phyloP scores from a whole-genome alignment of 2,329 filamentous ascomycete genomes.

The Penicillium sp. region DNA sequence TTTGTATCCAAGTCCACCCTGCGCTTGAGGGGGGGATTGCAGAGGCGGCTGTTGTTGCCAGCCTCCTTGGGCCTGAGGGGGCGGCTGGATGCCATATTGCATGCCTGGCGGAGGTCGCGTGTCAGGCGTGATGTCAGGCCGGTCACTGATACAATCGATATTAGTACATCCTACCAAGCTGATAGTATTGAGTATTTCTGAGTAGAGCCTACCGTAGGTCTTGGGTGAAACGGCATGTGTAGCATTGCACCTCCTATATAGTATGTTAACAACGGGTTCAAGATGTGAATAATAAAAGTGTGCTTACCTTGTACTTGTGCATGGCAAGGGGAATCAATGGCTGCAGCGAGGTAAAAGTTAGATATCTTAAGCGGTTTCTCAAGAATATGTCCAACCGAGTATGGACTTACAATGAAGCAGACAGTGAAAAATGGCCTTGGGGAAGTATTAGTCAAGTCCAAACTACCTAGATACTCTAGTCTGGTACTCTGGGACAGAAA shows the following conservation, averaged over 20 bases:
- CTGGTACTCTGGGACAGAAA: neutral
- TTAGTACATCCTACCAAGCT: neutral
- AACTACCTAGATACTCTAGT: neutral
- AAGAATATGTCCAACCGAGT: neutral
- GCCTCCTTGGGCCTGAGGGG: slow-evolving; percentile 20
- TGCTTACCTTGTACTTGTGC: slow-evolving; percentile 39
- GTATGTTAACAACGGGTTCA: neutral
- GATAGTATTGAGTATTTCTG: neutral
- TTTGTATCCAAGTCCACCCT: slow-evolving; percentile 13
- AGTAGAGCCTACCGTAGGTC: slow-evolving; percentile 31
- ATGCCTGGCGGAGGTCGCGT: slow-evolving; percentile 32
- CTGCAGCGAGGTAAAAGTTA: slow-evolving; percentile 20
- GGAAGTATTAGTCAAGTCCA: slow-evolving; percentile 6
- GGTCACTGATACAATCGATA: slow-evolving; percentile 22
- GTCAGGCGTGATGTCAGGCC: slow-evolving; percentile 37
- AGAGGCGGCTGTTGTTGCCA: slow-evolving; percentile 12
- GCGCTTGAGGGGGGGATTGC: slow-evolving; percentile 17
- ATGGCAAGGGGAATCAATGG: slow-evolving; percentile 38
- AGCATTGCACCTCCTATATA: slow-evolving; percentile 36
- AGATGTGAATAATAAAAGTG: neutral
- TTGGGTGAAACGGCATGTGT: slow-evolving; percentile 38
- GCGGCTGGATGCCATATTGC: slow-evolving; percentile 25
- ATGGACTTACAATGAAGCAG: slow-evolving; percentile 40
- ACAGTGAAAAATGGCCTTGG: slow-evolving; percentile 45
- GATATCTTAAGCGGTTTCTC: neutral